These are phyloP conservation scores for Euphorbia tirucalli DNA, from an alignment of 345 rosid genomes.

Conservation along the genomic window DNA sequence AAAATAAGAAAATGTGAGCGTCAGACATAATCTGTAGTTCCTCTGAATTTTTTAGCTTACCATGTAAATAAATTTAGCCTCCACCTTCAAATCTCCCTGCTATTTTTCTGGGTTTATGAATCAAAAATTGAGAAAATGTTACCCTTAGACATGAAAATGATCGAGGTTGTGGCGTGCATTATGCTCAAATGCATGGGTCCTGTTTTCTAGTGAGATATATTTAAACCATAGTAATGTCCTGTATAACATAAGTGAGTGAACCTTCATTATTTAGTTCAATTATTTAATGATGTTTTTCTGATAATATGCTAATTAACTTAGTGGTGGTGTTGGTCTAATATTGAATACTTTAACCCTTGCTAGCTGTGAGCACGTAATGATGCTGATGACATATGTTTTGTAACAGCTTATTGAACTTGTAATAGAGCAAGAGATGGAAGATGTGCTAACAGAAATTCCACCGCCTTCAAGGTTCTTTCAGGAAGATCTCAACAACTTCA, in stretches of 20 bases:
- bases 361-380: not conserved
- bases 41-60: no score
- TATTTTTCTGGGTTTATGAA: not conserved
- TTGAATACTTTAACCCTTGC: not conserved
- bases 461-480: constrained; percentile 92
- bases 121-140: not conserved
- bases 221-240: not conserved
- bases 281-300: not conserved
- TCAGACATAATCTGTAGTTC: no score
- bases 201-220: not conserved
- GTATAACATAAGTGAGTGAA: not conserved
- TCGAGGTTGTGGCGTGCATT: not conserved
- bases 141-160: not conserved
- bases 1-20: not conserved
- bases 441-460: constrained; percentile 80
- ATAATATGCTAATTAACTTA: not conserved
- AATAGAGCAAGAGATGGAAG: constrained; percentile 58
- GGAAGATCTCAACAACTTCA: constrained; percentile 91
- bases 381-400: constrained; percentile 1
- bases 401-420: constrained; percentile 3
- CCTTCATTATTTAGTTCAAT: not conserved
- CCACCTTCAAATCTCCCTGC: not conserved
- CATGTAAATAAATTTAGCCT: no score
- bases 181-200: not conserved
- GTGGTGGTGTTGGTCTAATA: not conserved